Conservation (phyloP, 75 land plant species). For the Pinus tabuliformis region DNA sequence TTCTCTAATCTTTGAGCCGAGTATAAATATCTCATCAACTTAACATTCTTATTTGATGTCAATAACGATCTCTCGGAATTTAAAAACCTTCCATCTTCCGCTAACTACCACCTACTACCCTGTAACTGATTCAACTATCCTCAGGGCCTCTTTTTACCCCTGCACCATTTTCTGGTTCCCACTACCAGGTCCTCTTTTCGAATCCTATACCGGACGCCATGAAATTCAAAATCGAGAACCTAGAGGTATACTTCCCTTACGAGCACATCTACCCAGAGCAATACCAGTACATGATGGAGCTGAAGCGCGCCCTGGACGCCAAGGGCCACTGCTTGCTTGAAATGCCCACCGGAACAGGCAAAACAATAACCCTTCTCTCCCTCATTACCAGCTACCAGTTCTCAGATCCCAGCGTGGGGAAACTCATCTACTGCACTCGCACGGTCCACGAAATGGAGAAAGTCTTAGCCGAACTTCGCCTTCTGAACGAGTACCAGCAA, state of each 20-base stretch:
- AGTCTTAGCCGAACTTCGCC: conserved; percentile 83
- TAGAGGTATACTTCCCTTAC: conserved; percentile 97
- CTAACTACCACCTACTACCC: too few species aligned
- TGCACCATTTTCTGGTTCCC: too few species aligned
- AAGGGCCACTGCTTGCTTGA: conserved; percentile 90
- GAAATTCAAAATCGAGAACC: conserved; percentile 94
- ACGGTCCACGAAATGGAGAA: conserved; percentile 99
- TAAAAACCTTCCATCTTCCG: too few species aligned
- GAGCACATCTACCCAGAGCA: conserved; percentile 98
- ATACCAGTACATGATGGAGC: conserved; percentile 88
- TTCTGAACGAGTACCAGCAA: conserved; percentile 62
- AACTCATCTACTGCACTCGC: conserved; percentile 93
- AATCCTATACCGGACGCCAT: conserved; percentile 14
- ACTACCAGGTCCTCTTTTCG: too few species aligned
- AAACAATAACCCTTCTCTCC: conserved; percentile 96
- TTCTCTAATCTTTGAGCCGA: too few species aligned
- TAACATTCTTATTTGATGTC: too few species aligned
- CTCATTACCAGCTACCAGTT: conserved; percentile 89
- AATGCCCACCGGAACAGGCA: conserved; percentile 99
- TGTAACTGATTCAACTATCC: too few species aligned
- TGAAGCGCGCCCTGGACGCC: conserved; percentile 92
- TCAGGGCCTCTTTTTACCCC: too few species aligned
- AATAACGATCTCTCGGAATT: too few species aligned
- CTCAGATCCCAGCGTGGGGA: conserved; percentile 54
- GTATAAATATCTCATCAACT: too few species aligned